These are phyloP conservation scores for Mortierella sp. DNA, from an alignment of 371 early-diverging fungal genomes.

Conservation along the genomic window DNA sequence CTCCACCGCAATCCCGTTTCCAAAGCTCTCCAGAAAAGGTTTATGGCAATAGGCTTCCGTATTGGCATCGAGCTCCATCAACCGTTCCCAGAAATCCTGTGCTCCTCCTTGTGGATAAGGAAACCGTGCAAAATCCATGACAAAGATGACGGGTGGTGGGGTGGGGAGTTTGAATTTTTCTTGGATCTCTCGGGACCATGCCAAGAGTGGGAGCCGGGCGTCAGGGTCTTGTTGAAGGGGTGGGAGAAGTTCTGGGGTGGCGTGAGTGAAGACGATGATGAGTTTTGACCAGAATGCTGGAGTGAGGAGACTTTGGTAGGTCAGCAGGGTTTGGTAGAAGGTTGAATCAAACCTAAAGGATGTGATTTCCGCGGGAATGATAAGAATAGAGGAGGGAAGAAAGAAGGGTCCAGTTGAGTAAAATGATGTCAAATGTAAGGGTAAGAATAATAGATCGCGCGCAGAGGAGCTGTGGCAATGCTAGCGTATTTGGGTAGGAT, in stretches of 20 bases:
- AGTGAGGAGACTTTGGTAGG: conserved; percentile 51
- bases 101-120: conserved; percentile 49
- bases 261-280: conserved; percentile 51
- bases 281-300: conserved; percentile 57
- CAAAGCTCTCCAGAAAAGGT: conserved; percentile 54
- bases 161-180: conserved; percentile 43
- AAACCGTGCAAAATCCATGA: conserved; percentile 50
- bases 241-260: conserved; percentile 46
- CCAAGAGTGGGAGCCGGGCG: conserved; percentile 39
- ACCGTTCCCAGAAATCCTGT: conserved; percentile 49
- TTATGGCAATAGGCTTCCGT: conserved; percentile 41
- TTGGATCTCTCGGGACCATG: conserved; percentile 54
- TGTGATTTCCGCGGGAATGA: not conserved
- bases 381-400: not conserved
- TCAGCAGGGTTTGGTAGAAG: conserved; percentile 52
- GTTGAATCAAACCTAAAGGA: conserved; percentile 54
- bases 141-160: conserved; percentile 43
- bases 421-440: not conserved
- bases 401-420: not conserved
- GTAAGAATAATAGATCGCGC: not conserved
- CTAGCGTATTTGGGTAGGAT: not conserved
- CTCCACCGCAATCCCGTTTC: conserved; percentile 46
- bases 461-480: not conserved
- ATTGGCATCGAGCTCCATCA: conserved; percentile 56
- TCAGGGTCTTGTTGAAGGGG: not conserved